Evolutionary conservation across 192 early-diverging fungal genomes (phyloP).

Genomic region (Coemansia aciculifera): DNA sequence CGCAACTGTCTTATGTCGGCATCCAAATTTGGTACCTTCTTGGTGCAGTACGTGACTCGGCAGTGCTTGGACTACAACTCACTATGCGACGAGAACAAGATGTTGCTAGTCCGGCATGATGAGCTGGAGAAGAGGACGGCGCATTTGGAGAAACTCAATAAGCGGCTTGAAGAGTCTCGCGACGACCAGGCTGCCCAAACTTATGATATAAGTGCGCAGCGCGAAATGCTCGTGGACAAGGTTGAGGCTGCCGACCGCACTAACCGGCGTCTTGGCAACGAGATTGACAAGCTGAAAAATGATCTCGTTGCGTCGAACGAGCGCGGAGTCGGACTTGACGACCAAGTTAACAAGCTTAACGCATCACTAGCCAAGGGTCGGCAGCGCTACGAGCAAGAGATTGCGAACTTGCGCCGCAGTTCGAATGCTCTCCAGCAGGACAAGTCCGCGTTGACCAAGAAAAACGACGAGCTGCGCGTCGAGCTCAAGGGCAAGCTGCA

Average conservation of each 20-base stretch:
- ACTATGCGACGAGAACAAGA: constrained; percentile 35
- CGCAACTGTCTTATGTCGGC: constrained; percentile 46
- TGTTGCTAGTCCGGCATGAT: constrained; percentile 15
- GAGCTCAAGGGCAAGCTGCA: constrained; percentile 57
- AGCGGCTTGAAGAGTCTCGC: constrained; percentile 38
- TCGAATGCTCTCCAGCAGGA: constrained; percentile 61
- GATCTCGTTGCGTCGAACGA: constrained; percentile 57
- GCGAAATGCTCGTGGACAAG: constrained; percentile 25
- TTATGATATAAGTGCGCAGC: constrained; percentile 40
- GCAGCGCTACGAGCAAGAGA: constrained; percentile 65
- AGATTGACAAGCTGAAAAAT: constrained; percentile 60
- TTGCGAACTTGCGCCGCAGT: constrained; percentile 58
- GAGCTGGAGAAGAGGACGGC: constrained; percentile 30
- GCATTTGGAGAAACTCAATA: constrained; percentile 29
- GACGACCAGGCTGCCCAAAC: constrained; percentile 31
- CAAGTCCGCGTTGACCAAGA: constrained; percentile 56
- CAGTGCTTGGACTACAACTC: constrained; percentile 41
- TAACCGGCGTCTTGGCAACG: constrained; percentile 36
- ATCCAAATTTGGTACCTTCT: constrained; percentile 46
- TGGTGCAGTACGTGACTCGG: constrained; percentile 51
- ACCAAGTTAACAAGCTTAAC: constrained; percentile 26
- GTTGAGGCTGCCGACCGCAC: constrained; percentile 24
- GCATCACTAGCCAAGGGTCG: constrained; percentile 55
- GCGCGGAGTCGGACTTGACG: constrained; percentile 62
- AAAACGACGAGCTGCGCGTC: constrained; percentile 61